phyloP scores from a whole-genome alignment of 2,329 filamentous ascomycete species.

The Pseudodiploospora longispora region DNA sequence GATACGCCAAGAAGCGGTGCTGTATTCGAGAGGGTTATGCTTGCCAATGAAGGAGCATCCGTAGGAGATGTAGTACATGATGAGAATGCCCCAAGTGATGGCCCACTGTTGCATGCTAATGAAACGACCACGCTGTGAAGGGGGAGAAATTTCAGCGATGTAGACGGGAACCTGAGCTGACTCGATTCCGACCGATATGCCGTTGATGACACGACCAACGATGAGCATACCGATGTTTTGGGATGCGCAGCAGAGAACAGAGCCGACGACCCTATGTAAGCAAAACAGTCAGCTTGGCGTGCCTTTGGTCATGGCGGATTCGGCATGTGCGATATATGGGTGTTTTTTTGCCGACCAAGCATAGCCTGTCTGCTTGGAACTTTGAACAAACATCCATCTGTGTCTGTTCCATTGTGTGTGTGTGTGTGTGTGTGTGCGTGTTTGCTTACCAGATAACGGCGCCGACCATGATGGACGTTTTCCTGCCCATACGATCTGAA shows the following conservation, averaged over 20 bases:
- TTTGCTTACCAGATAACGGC: conserved; percentile 40
- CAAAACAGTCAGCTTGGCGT: background rate
- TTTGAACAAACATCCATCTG: no score
- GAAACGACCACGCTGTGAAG: conserved; percentile 52
- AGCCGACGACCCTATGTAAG: conserved; percentile 37
- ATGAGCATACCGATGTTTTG: conserved; percentile 43
- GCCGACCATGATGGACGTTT: conserved; percentile 42
- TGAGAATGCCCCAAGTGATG: conserved; percentile 59
- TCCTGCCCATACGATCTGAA: conserved; percentile 41
- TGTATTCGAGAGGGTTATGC: conserved; percentile 21
- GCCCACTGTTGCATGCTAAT: conserved; percentile 68
- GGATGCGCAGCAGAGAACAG: conserved; percentile 35
- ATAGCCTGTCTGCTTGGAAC: no score
- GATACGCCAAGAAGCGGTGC: conserved; percentile 51
- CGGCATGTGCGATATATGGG: background rate
- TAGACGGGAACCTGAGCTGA: conserved; percentile 65
- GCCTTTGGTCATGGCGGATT: no score
- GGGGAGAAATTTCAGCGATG: conserved; percentile 54
- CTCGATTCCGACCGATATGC: conserved; percentile 56
- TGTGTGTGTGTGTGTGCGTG: no score
- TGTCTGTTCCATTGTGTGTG: no score
- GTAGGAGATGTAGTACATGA: conserved; percentile 63
- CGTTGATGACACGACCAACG: conserved; percentile 54
- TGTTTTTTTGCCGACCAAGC: no score
- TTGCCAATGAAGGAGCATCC: conserved; percentile 52